Conservation (phyloP, 176 grass and related monocot species). For the Rhynchospora breviuscula region DNA sequence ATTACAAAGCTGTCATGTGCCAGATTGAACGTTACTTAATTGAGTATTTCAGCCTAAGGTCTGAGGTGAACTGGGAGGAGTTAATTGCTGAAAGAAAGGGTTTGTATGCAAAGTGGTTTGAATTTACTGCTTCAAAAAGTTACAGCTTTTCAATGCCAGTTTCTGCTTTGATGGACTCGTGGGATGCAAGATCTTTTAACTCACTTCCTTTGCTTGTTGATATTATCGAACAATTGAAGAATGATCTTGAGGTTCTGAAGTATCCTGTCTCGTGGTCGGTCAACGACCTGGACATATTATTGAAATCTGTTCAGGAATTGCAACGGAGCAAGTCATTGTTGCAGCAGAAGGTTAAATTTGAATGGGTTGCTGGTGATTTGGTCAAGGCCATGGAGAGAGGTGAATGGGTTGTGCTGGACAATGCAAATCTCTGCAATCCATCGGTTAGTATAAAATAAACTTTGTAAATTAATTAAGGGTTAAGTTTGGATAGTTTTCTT, state of each 20-base stretch:
- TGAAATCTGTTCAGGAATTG: slow-evolving; percentile 49
- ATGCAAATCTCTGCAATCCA: slow-evolving; percentile 97
- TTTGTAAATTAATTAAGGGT: background rate
- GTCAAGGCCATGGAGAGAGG: slow-evolving; percentile 72
- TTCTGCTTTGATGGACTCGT: slow-evolving; percentile 39
- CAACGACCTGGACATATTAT: slow-evolving; percentile 45
- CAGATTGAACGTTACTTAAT: slow-evolving; percentile 63
- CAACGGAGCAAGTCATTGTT: slow-evolving; percentile 39
- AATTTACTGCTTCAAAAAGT: slow-evolving; percentile 57
- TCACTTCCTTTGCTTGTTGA: slow-evolving; percentile 50
- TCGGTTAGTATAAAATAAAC: slow-evolving; percentile 46
- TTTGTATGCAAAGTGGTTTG: slow-evolving; percentile 82
- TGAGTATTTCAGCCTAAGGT: slow-evolving; percentile 68
- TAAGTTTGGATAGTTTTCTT: background rate
- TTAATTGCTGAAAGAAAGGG: slow-evolving; percentile 49
- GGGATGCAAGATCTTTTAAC: slow-evolving; percentile 32
- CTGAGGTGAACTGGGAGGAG: slow-evolving; percentile 41
- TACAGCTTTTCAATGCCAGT: slow-evolving; percentile 24
- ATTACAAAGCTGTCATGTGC: slow-evolving; percentile 58
- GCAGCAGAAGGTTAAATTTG: slow-evolving; percentile 66
- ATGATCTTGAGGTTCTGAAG: slow-evolving; percentile 45
- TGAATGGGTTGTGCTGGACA: slow-evolving; percentile 92
- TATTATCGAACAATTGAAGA: slow-evolving; percentile 64
- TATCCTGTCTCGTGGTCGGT: slow-evolving; percentile 53
- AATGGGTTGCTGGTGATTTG: slow-evolving; percentile 80